Evolutionary conservation across 371 early-diverging fungal genomes (phyloP), one percentile per base, ranked within the genome.

Genomic region (Dinochytrium kinnereticum): DNA sequence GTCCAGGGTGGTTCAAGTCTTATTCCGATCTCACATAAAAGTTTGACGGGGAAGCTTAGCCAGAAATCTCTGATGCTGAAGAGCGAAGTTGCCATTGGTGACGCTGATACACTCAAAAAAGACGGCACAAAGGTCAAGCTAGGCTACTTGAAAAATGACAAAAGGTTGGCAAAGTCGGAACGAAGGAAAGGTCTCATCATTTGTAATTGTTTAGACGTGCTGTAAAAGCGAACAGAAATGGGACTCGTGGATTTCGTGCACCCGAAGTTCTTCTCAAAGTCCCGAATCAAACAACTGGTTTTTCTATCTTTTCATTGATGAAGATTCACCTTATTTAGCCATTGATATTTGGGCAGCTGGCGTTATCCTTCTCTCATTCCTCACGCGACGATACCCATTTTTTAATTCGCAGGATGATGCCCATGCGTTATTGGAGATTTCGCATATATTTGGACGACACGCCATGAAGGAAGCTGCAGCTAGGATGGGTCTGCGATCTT

Each of bases 321-420:
- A 24, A 26, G 28, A 19, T 49, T 69, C 31, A 73, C 13, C 34
- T 34, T 2, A 34, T 64, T 81, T 36, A 82, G 90, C 93, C 0
- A 92, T 98, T 64, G 97, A 98, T 82, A 85, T 98, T 0, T 99
- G 99, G 99, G 90, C 98, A 0, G 98, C 89, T 0, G 99, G 99
- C 21, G 96, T 97, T 0, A 96, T 95, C 38, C 81, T 99, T 34
- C 82, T 97, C 1, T 90, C 88, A 38, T 81, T 99, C 51, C 74
- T 98, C 64, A 87, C 96, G 0, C 88, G 90, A 10, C 84, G 92
- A 34, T 99, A 94, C 81, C 99, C 99, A 1, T 99, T 99, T 75
- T 99, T 99, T 78, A 81, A 92, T 33, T 90, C 94, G 0, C 85
- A 85, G 39, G 95, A 95, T 71, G 99, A 99, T 75, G 82, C 87